These are phyloP conservation scores for Calonectria hawksworthii DNA, from an alignment of 2,329 filamentous ascomycete species.

Conservation along the genomic window DNA sequence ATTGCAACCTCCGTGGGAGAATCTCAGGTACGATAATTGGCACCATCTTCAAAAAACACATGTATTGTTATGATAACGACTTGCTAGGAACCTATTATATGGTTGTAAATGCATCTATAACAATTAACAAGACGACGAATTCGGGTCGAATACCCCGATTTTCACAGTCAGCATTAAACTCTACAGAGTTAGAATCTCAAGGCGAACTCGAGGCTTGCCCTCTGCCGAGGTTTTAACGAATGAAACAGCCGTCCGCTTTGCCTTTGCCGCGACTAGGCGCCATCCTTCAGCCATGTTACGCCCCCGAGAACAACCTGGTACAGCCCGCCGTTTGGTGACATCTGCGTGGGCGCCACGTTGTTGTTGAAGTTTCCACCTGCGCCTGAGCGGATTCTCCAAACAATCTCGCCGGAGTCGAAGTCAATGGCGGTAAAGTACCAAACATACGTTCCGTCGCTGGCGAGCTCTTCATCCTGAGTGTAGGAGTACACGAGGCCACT, in stretches of 20 bases:
- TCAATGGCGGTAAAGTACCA: conserved; percentile 1
- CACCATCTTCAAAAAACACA: not conserved
- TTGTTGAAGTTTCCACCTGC: not conserved
- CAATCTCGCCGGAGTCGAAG: not conserved
- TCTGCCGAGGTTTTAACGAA: too few species aligned
- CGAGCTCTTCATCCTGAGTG: not conserved
- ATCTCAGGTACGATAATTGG: not conserved
- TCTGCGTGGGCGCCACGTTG: not conserved
- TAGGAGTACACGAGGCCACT: not conserved
- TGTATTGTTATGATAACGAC: not conserved
- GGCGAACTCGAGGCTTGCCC: not conserved
- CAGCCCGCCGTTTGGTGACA: not conserved
- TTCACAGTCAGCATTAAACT: not conserved
- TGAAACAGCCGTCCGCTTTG: not conserved
- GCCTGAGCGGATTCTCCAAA: not conserved
- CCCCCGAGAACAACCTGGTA: not conserved
- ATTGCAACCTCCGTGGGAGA: not conserved
- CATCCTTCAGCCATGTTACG: not conserved
- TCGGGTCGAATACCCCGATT: not conserved
- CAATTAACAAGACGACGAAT: not conserved
- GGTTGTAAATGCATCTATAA: not conserved
- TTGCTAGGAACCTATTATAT: too few species aligned
- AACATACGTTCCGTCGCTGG: not conserved
- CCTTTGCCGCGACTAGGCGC: not conserved
- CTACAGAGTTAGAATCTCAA: not conserved